phyloP scores from a whole-genome alignment of 345 rosid species.

The Gossypium bickii region DNA sequence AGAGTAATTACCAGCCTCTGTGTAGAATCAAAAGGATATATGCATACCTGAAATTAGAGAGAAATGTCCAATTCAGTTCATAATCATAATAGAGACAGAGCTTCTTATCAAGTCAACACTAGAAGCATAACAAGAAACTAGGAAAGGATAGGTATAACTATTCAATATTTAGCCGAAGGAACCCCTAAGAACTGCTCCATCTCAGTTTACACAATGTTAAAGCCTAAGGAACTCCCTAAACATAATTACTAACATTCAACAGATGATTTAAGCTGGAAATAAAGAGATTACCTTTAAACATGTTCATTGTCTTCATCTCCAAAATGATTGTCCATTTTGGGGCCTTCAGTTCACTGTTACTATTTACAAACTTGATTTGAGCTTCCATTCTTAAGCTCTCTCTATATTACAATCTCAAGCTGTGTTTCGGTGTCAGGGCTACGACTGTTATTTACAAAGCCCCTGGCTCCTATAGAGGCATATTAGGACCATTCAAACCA shows the following conservation, averaged over 20 bases:
- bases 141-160: no score
- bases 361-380: conserved; percentile 56
- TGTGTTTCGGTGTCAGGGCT: conserved; percentile 23
- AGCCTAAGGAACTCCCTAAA: background rate
- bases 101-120: background rate
- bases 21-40: conserved; percentile 37
- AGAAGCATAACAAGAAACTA: no score
- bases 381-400: background rate
- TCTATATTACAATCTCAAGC: conserved; percentile 52
- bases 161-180: background rate
- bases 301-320: conserved; percentile 52
- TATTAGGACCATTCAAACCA: conserved; percentile 30
- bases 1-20: conserved; percentile 19
- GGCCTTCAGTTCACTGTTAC: conserved; percentile 30
- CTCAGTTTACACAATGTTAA: no score
- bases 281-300: conserved; percentile 50
- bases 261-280: background rate
- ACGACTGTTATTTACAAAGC: conserved; percentile 40
- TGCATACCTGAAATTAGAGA: conserved; percentile 35
- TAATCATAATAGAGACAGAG: background rate
- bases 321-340: conserved; percentile 45
- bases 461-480: conserved; percentile 32
- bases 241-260: background rate
- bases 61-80: background rate
- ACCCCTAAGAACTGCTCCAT: background rate